Conservation (phyloP, 345 rosid genomes). For the rapeseed (Brassica napus) region DNA sequence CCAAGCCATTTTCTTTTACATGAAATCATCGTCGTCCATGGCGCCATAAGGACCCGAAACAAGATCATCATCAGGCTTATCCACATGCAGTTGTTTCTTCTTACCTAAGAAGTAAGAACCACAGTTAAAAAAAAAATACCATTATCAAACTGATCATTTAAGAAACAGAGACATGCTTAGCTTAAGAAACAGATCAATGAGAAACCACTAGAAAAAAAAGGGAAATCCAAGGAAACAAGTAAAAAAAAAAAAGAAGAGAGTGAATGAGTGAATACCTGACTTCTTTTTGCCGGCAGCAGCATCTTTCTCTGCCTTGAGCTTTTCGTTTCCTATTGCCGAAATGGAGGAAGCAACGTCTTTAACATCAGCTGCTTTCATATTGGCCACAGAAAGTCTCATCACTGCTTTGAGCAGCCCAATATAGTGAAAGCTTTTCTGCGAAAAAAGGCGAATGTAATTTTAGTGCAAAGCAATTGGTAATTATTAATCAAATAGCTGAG, state of each 20-base stretch:
- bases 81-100: constrained; percentile 9
- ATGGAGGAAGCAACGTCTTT: constrained; percentile 84
- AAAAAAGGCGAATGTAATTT: no score
- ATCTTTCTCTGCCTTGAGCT: constrained; percentile 86
- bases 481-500: not conserved
- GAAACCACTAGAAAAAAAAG: not conserved
- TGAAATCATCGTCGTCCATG: constrained; percentile 19
- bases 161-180: not conserved
- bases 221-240: not conserved
- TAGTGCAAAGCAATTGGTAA: not conserved
- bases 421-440: constrained; percentile 91
- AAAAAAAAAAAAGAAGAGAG: not conserved
- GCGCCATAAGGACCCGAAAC: constrained; percentile 9
- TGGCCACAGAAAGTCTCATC: constrained; percentile 72
- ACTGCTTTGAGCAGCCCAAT: constrained; percentile 71
- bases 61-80: constrained; percentile 15
- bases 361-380: constrained; percentile 82
- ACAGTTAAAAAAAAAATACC: not conserved
- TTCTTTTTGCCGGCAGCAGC: constrained; percentile 80
- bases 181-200: not conserved
- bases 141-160: not conserved
- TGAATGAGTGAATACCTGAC: constrained; percentile 48
- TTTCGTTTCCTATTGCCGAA: constrained; percentile 88
- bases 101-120: not conserved
- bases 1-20: not conserved